Base-by-base conservation (phyloP, 2,329 filamentous ascomycete species). In the Ophiostoma montium region DNA sequence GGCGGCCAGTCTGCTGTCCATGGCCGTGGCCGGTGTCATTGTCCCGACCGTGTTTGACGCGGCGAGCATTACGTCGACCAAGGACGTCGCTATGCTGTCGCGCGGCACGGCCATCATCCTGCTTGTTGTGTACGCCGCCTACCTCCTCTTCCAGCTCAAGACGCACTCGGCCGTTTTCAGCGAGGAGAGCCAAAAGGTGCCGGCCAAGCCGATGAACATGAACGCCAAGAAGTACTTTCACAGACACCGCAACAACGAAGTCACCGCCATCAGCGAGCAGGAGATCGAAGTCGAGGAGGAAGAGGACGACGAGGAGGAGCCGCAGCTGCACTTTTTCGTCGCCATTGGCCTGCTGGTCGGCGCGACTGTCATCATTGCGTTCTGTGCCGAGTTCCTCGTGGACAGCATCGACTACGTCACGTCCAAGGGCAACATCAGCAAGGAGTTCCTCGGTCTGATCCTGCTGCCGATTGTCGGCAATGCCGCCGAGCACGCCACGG, bases 91-190 rank as follows among this genome's bases (percentile, higher is more conserved):
- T 12, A 67, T 69, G 50, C 66, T 85, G 19, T 89, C 84, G 0
- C 78, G 83, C 49, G 85, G 84, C 47, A 86, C 83, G 2, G 70
- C 84, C 0, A 68, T 95, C 53, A 88, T 95, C 53, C 74, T 95
- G 5, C 74, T 96, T 1, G 62, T 94, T 43, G 83, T 94, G 10
- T 96, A 95, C 63, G 79, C 66, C 46, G 83, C 77, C 50, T 95
- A 94, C 60, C 79, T 96, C 2, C 74, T 86, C 64, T 95, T 95
- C 71, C 90, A 95, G 65, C 79, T 96, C 52, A 86, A 87, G 63
- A 89, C 89, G 0, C 89, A 95, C 63, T 72, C 75, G 21, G 70
- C 70, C 9, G 81, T 94, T 62, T 95, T 94, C 70, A 86, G 84
- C 61, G 78, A 79, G 47, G 79, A 85, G 32, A 85, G 82, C 55